These are phyloP conservation scores for Stephanodiscus minutulus DNA, from an alignment of 108 stramenopile species.

Conservation along the genomic window DNA sequence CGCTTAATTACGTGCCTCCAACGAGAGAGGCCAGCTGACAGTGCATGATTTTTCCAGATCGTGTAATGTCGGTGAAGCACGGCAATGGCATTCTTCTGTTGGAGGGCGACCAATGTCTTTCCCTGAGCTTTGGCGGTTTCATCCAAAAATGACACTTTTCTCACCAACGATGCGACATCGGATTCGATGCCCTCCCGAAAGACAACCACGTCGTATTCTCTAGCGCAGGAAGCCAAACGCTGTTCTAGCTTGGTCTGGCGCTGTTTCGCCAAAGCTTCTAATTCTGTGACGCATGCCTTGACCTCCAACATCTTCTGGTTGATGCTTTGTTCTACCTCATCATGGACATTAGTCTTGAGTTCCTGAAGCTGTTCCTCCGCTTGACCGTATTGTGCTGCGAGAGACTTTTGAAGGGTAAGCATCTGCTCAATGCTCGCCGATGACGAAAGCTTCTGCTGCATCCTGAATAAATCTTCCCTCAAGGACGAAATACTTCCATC, in stretches of 20 bases:
- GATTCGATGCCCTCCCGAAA: slow-evolving; percentile 40
- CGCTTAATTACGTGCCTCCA: slow-evolving; percentile 36
- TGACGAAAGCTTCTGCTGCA: slow-evolving; percentile 31
- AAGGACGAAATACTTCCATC: slow-evolving; percentile 30
- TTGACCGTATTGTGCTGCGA: slow-evolving; percentile 11
- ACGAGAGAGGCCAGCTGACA: slow-evolving; percentile 18
- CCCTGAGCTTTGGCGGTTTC: slow-evolving; percentile 41
- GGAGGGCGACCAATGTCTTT: slow-evolving; percentile 24
- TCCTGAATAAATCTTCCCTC: slow-evolving; percentile 32
- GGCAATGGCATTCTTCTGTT: slow-evolving; percentile 33
- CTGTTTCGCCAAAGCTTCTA: slow-evolving; percentile 46
- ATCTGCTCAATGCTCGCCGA: slow-evolving; percentile 31
- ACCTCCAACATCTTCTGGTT: slow-evolving; percentile 29
- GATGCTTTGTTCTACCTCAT: slow-evolving; percentile 35
- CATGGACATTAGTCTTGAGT: slow-evolving; percentile 18
- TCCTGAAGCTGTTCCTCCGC: slow-evolving; percentile 25
- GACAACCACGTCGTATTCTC: slow-evolving; percentile 31
- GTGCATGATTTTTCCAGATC: slow-evolving; percentile 9
- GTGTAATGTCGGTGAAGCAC: slow-evolving; percentile 30
- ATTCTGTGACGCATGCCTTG: slow-evolving; percentile 35
- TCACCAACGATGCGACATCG: slow-evolving; percentile 32
- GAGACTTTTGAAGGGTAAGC: slow-evolving; percentile 20
- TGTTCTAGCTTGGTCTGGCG: slow-evolving; percentile 45
- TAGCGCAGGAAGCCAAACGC: slow-evolving; percentile 38
- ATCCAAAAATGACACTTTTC: slow-evolving; percentile 34